Percentiles rank a stretch among this genome's conserved stretches.
Conservation (phyloP, 306 rosid species). For the Elaeagnus macrophylla region DNA sequence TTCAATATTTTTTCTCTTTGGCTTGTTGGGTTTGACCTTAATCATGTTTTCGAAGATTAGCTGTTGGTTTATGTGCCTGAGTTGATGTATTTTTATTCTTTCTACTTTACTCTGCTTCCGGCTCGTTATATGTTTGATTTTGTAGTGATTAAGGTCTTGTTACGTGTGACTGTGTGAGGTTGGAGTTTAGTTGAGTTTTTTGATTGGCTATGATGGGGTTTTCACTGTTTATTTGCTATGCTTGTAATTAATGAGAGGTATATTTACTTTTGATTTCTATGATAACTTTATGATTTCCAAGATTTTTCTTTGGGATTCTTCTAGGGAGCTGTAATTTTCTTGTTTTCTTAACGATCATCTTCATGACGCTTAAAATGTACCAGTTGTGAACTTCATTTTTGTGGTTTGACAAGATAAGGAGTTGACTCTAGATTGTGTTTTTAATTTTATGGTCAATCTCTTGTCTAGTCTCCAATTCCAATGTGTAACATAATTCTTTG, state of each 20-base stretch:
- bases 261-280: slow-evolving; percentile 18
- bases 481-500: too few species aligned
- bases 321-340: slow-evolving; percentile 20
- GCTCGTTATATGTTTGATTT: slow-evolving; percentile 11
- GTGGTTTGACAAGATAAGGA: too few species aligned
- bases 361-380: background rate
- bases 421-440: too few species aligned
- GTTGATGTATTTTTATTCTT: background rate
- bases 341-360: slow-evolving; percentile 1
- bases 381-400: too few species aligned
- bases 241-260: slow-evolving; percentile 7
- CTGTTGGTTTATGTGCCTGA: slow-evolving; percentile 35
- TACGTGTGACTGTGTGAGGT: slow-evolving; percentile 18
- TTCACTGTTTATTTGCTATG: slow-evolving; percentile 32
- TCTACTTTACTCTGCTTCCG: slow-evolving; percentile 21
- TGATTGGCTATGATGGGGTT: slow-evolving; percentile 31
- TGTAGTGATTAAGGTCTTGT: slow-evolving; percentile 21
- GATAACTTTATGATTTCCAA: slow-evolving; percentile 22
- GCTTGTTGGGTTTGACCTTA: slow-evolving; percentile 12
- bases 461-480: too few species aligned
- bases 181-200: slow-evolving; percentile 20
- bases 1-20: too few species aligned
- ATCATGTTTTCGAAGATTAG: slow-evolving; percentile 17
- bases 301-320: slow-evolving; percentile 14
- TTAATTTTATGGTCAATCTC: too few species aligned